Base-by-base conservation (phyloP, 495 filamentous ascomycete genomes). In the Paragyromitra xinjiangensis region DNA sequence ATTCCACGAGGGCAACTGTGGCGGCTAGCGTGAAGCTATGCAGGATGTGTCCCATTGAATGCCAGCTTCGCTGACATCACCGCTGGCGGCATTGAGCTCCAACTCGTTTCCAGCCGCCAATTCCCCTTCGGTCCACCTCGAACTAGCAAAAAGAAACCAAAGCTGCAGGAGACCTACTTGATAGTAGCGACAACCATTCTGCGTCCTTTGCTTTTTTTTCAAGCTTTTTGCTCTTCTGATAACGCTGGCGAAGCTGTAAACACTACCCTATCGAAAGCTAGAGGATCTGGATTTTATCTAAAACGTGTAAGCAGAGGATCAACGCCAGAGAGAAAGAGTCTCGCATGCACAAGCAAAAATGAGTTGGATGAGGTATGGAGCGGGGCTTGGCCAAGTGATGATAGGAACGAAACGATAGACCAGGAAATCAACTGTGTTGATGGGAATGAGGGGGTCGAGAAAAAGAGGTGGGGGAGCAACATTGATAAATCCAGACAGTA, bases 121-220 rank as follows among this genome's bases (percentile, higher is more conserved):
- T 45, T 8, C 26, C 50, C 40, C 62, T 6, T 61, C 40, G 59
- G 34, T 4, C 56, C 7, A 67, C 55, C 39, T 24, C 34, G 24
- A 59, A 29, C 26, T 42, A 64, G 65, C 65, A 73, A 39, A 71
- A 77, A 53, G 59, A 71, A 58, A 51, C 55, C 14, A 75, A 16
- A 64, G 66, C 24, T 73, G 44, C 44, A 81, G 76, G 73, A 71
- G 71, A 88, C 92, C 80, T 85, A 94, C 92, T 94, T 94, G 84
- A 94, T 94, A 68, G 92, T 94, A 82, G 91, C 92, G 82, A 93
- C 90, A 79, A 92, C 92, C 92, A 94, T 94, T 79, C 85, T 91
- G 64, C 53, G 56, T 73, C 63, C 73, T 61, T 71, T 77, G 50
- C 72, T 39, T 61, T 40, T 56, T 48, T 64, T 64, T 70, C 58